A percentile compares a stretch with the other conserved stretches of the same genome.
These are phyloP conservation scores for Euphrasia confusa DNA, from an alignment of 257 asterid species.

Conservation along the genomic window DNA sequence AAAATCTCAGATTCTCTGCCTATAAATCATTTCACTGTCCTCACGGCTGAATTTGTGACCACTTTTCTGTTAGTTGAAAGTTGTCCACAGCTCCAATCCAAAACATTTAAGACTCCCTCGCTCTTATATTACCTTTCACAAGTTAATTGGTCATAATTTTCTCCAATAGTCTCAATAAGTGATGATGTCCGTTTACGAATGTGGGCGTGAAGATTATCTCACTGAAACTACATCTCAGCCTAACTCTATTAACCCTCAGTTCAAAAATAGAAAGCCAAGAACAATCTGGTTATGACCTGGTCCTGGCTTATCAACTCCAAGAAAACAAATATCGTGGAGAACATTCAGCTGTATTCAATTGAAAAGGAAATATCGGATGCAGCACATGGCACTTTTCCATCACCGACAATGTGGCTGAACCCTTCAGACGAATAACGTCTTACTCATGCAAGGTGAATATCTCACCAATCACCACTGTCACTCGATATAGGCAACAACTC, in stretches of 20 bases:
- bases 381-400: not conserved
- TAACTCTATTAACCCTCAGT: not conserved
- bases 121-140: not conserved
- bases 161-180: not conserved
- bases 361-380: not conserved
- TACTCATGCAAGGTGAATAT: not conserved
- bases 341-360: not conserved
- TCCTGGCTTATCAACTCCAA: not conserved
- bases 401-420: not conserved
- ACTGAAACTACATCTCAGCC: not conserved
- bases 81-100: too few relatives aligned
- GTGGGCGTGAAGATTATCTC: too few relatives aligned
- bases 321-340: not conserved
- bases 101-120: not conserved
- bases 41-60: not conserved
- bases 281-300: not conserved
- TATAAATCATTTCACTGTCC: too few relatives aligned
- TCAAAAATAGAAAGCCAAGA: not conserved
- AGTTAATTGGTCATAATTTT: not conserved
- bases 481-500: not conserved
- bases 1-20: not conserved
- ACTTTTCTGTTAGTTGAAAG: too few relatives aligned
- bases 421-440: not conserved
- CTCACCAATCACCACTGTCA: not conserved
- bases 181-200: too few relatives aligned